phyloP scores from a whole-genome alignment of 2,329 filamentous ascomycete species.

The Curvularia sp. region DNA sequence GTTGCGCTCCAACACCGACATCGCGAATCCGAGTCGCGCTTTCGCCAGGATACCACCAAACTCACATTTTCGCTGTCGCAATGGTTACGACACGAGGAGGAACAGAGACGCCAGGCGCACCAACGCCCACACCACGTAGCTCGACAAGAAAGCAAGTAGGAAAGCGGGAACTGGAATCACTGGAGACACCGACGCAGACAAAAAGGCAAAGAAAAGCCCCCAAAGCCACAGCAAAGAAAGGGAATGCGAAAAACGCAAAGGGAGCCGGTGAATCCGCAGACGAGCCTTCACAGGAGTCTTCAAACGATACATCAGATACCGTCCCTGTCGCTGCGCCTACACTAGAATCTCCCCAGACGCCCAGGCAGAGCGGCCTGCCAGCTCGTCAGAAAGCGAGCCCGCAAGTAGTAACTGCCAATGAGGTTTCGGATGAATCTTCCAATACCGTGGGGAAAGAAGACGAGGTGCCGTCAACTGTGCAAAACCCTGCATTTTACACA shows the following conservation, averaged over 20 bases:
- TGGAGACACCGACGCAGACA: conserved; percentile 39
- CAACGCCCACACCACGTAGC: conserved; percentile 33
- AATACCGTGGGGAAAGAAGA: conserved; percentile 18
- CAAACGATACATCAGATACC: conserved; percentile 24
- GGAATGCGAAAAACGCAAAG: conserved; percentile 1
- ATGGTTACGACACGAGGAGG: conserved; percentile 50
- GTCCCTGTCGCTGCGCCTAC: conserved; percentile 19
- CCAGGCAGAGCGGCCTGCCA: conserved; percentile 19
- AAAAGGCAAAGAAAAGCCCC: conserved; percentile 40
- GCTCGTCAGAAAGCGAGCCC: conserved; percentile 36
- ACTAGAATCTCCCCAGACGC: conserved; percentile 12
- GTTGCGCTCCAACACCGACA: conserved; percentile 21
- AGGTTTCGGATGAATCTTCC: conserved; percentile 19
- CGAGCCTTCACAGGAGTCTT: conserved; percentile 17
- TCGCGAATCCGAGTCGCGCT: conserved; percentile 38
- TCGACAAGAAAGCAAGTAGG: conserved; percentile 33
- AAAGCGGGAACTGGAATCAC: conserved; percentile 42
- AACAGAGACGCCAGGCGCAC: conserved; percentile 36
- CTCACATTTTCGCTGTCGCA: conserved; percentile 16
- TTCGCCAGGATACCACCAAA: conserved; percentile 12
- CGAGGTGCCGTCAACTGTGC: conserved; percentile 23
- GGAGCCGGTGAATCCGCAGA: conserved; percentile 8
- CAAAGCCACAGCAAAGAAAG: conserved; percentile 21
- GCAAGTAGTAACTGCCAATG: conserved; percentile 31
- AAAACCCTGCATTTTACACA: conserved; percentile 33